Evolutionary conservation across 73 alveolate genomes (phyloP), one percentile per base, ranked within the genome.

Genomic region (Loxodes magnus): DNA sequence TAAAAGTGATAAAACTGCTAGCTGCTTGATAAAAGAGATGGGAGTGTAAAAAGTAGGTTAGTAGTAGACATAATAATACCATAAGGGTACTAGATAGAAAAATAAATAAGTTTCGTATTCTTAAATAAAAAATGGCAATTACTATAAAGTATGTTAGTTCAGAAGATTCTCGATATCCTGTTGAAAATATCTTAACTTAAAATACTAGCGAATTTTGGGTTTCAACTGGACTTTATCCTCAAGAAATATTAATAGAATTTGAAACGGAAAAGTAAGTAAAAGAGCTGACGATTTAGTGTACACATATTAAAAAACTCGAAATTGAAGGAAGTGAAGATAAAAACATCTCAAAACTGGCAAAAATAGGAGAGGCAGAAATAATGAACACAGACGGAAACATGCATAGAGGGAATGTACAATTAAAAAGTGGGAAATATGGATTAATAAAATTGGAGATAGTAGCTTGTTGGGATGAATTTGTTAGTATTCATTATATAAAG

Each of bases 201-300:
- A 9, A 10, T 25, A 46, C 50, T 41, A 9, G 26, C 22, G 59
- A 46, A 41, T 46, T 46, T 19, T 46, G 59, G 59, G 27, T 46
- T 37, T 25, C 43, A 37, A 46, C 59, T 10, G 59, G 59, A 7
- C 50, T 46, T 46, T 46, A 12, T 2, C 59, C 59, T 46, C 59
- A 46, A 25, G 59, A 46, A 46, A 46, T 46, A 10, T 16, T 46
- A 21, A 7, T 46, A 25, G 23, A 17, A 1, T 3, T 46, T 14
- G 10, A 21, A 2, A 7, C 52, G 7, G 17, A 37, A 7, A 22
- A 12, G 7, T 22, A 37, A 0, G 23, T 24, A 7, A 46, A 41
- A 25, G 17, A 9, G 2, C 9, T 46, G 14, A 0, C 43, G 17
- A 6, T 46, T 46, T 37, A 12, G n/a, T 46, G 27, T 5, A 46